These are phyloP conservation scores for Mycena crocata DNA, from an alignment of 768 basidiomycete species.

Conservation along the genomic window DNA sequence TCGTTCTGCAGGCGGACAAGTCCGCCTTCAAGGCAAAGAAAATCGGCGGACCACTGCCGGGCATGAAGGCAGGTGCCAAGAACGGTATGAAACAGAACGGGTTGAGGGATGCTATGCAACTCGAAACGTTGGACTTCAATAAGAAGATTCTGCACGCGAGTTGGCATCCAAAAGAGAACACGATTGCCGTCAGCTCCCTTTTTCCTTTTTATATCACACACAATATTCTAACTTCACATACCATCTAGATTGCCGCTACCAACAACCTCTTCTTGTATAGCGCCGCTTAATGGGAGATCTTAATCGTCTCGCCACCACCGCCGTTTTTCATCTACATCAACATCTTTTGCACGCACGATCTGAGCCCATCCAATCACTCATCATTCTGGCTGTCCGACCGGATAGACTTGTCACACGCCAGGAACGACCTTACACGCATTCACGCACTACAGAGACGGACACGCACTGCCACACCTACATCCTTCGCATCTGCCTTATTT, in stretches of 20 bases:
- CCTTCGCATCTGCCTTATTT: conserved; percentile 27
- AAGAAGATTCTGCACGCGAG: conserved; percentile 97
- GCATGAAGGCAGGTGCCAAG: conserved; percentile 75
- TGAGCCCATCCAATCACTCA: conserved; percentile 25
- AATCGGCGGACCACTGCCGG: conserved; percentile 87
- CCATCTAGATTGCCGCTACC: conserved; percentile 88
- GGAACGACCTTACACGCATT: conserved; percentile 33
- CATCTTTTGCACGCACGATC: conserved; percentile 32
- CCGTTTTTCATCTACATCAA: conserved; percentile 25
- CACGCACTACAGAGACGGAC: conserved; percentile 29
- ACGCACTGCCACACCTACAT: conserved; percentile 30
- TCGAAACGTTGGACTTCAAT: conserved; percentile 91
- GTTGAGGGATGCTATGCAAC: conserved; percentile 87
- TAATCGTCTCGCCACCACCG: not conserved
- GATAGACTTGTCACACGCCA: conserved; percentile 30
- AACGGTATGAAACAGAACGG: conserved; percentile 80
- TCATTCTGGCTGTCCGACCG: conserved; percentile 9
- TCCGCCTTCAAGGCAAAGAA: conserved; percentile 99
- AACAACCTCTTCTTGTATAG: conserved; percentile 95
- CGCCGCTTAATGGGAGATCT: conserved; percentile 60
- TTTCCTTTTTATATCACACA: not conserved
- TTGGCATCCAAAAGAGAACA: conserved; percentile 99
- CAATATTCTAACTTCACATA: conserved; percentile 11
- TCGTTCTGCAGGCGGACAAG: conserved; percentile 98
- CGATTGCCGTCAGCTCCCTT: conserved; percentile 85